Conservation (phyloP, 2,329 filamentous ascomycete genomes). For the Intubia oerlemansii region DNA sequence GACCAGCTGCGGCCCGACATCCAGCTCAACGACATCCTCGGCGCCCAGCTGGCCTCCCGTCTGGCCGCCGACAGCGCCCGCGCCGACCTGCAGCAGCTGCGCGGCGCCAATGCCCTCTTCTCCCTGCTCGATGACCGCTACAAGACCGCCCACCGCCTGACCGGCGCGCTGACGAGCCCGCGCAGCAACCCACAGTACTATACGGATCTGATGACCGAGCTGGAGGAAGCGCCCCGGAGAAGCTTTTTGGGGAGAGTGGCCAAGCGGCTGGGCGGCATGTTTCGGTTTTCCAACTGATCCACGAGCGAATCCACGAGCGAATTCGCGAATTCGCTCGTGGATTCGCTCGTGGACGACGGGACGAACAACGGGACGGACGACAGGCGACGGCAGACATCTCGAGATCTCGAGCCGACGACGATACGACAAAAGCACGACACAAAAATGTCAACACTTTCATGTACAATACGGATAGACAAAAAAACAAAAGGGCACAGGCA, state of each 20-base stretch:
- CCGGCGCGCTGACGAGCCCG: slow-evolving; percentile 30
- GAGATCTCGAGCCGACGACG: too few species aligned
- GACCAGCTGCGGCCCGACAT: slow-evolving; percentile 33
- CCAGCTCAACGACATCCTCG: slow-evolving; percentile 12
- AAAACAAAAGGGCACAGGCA: too few species aligned
- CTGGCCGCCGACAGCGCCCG: slow-evolving; percentile 1
- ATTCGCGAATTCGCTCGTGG: too few species aligned
- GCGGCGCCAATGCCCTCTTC: slow-evolving; percentile 37
- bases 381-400: too few species aligned
- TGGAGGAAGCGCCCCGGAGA: slow-evolving; percentile 39
- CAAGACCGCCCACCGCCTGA: slow-evolving; percentile 26
- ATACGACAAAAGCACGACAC: too few species aligned
- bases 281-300: slow-evolving; percentile 37
- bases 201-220: slow-evolving; percentile 34
- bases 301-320: too few species aligned
- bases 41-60: background rate
- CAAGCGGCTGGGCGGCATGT: slow-evolving; percentile 35
- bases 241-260: slow-evolving; percentile 28
- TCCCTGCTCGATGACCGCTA: slow-evolving; percentile 38
- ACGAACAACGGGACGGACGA: too few species aligned
- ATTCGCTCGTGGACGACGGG: too few species aligned
- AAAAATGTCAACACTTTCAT: too few species aligned
- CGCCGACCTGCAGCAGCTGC: slow-evolving; percentile 25
- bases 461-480: too few species aligned
- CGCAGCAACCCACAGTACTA: slow-evolving; percentile 45